Base-by-base conservation (phyloP, 2,329 filamentous ascomycete genomes). In the Penicillium sp. region DNA sequence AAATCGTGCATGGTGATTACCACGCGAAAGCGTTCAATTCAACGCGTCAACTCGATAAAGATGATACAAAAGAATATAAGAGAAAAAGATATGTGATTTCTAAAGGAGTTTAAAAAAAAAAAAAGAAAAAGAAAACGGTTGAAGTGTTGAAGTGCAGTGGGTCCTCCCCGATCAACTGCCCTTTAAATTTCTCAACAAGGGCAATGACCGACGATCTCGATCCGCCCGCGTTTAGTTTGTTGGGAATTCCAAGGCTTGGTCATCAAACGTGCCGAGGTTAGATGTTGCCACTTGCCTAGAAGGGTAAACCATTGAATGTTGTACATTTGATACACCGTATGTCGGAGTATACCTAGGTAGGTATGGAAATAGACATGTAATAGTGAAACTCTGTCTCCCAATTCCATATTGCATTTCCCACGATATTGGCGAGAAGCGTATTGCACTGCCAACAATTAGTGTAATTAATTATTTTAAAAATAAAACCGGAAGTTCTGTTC, bases 1-100 rank as follows among this genome's bases (percentile, higher is more conserved):
- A 73, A 51, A 61, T 73, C 71, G 62, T 68, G 66, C 71, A 73
- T 73, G 56, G 39, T 68, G 35, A 48, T 35, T 19, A 23, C 52
- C 31, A 38, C 27, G 19, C 39, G 12, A 23, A 41, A 41, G 35
- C 45, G 45, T 38, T 50, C 29, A 47, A 53, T 33, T 25, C 50
- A 33, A 21, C 29, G 21, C 29, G 50, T 45, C 38, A 21, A 41
- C 29, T 33, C 3, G 13, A 21, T 3, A 19, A 33, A 13, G 31
- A 17, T 33, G 43, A 36, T 19, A 49, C 6, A 23, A 27, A 19
- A 45, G 23, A 47, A n/a, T 38, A 53, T 17, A 45, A 49, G 44
- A 54, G 21, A 36, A 52, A 52, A 25, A 51, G 21, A 33, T 35
- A 36, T n/a, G 29, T n/a, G 29, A 47, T 13, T 33, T 51, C 29